Conservation (phyloP, 2,329 filamentous ascomycete genomes). For the Kalaharituber pfeilii region DNA sequence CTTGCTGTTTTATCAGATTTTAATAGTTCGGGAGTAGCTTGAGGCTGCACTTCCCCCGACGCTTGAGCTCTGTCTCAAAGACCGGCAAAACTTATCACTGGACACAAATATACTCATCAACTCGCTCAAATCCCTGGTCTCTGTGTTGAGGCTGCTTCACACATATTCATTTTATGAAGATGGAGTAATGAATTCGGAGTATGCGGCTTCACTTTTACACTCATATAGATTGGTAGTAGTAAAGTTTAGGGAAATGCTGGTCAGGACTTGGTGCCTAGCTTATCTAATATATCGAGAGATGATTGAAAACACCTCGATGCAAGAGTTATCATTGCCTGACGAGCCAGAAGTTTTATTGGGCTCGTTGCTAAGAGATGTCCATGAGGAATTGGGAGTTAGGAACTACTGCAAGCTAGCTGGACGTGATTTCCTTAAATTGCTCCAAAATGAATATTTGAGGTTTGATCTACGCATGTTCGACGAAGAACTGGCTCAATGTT, state of each 20-base stretch:
- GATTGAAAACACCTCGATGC: slow-evolving; percentile 4
- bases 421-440: slow-evolving; percentile 56
- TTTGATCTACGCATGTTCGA: slow-evolving; percentile 57
- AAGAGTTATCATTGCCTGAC: slow-evolving; percentile 4
- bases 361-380: slow-evolving; percentile 62
- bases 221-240: slow-evolving; percentile 36
- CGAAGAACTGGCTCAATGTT: slow-evolving; percentile 52
- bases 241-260: slow-evolving; percentile 70
- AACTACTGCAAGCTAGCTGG: slow-evolving; percentile 71
- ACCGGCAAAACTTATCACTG: background rate
- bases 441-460: slow-evolving; percentile 67
- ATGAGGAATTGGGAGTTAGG: slow-evolving; percentile 67
- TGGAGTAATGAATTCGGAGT: slow-evolving; percentile 60
- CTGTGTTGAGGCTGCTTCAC: slow-evolving; percentile 58
- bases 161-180: slow-evolving; percentile 70
- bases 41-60: background rate
- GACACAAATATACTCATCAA: slow-evolving; percentile 9
- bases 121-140: slow-evolving; percentile 47
- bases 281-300: slow-evolving; percentile 34
- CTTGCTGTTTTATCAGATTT: background rate
- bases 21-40: no score
- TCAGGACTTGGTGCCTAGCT: slow-evolving; percentile 72
- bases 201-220: slow-evolving; percentile 41
- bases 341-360: slow-evolving; percentile 34
- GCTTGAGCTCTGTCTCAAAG: slow-evolving; percentile 8